Percentiles rank a stretch among this genome's conserved stretches.
Conservation (phyloP, 164 flowering plant species). For the Nymphaea colorata region DNA sequence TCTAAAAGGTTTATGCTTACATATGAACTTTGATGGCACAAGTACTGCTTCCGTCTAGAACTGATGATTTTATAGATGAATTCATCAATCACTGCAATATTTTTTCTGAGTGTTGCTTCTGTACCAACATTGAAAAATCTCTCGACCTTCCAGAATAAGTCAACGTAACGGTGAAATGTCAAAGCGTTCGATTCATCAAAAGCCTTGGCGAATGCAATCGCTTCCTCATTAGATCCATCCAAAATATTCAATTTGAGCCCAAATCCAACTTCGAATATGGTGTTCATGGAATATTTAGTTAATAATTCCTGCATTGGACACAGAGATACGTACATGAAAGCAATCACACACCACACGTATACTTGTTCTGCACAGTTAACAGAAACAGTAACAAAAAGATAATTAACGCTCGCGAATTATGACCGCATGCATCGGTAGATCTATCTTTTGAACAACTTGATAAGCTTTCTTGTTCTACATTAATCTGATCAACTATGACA, state of each 20-base stretch:
- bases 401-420: too few species aligned
- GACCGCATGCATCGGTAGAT: too few species aligned
- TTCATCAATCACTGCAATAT: slow-evolving; percentile 18
- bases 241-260: slow-evolving; percentile 9
- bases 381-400: not conserved
- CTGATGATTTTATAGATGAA: slow-evolving; percentile 19
- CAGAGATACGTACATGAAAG: not conserved
- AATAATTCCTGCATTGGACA: slow-evolving; percentile 7
- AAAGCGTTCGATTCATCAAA: slow-evolving; percentile 17
- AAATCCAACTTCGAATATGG: slow-evolving; percentile 11
- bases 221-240: slow-evolving; percentile 4
- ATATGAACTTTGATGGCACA: too few species aligned
- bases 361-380: not conserved
- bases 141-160: slow-evolving; percentile 19
- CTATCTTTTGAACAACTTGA: too few species aligned
- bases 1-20: not conserved
- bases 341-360: not conserved
- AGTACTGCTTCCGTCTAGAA: slow-evolving; percentile 9
- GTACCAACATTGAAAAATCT: slow-evolving; percentile 20
- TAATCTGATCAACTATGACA: too few species aligned
- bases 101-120: slow-evolving; percentile 15
- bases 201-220: slow-evolving; percentile 7
- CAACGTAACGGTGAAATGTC: slow-evolving; percentile 13
- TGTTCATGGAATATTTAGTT: slow-evolving; percentile 7
- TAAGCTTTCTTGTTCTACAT: too few species aligned